A percentile compares a stretch with the other conserved stretches of the same genome.
These are phyloP conservation scores for Coemansia sp. DNA, from an alignment of 192 early-diverging fungal genomes.

Conservation along the genomic window DNA sequence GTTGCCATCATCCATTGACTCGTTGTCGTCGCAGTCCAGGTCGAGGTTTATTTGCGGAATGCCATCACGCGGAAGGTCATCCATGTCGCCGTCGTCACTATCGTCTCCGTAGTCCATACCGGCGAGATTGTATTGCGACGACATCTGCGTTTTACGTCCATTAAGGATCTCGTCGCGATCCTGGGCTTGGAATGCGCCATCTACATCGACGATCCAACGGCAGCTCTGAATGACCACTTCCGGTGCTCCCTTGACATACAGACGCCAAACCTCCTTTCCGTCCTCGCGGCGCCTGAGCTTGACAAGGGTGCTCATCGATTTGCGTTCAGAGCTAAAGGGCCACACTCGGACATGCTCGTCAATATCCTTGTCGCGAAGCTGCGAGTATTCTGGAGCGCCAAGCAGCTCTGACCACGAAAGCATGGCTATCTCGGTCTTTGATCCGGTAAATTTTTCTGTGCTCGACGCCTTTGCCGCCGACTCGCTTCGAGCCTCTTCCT, in stretches of 20 bases:
- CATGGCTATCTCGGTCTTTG: conserved; percentile 94
- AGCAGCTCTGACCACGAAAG: conserved; percentile 71
- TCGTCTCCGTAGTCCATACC: conserved; percentile 16
- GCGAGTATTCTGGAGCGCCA: conserved; percentile 62
- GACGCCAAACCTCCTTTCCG: conserved; percentile 60
- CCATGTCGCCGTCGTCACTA: conserved; percentile 12
- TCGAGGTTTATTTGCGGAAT: conserved; percentile 56
- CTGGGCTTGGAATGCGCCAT: conserved; percentile 52
- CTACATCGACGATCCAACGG: conserved; percentile 58
- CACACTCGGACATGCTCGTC: conserved; percentile 68
- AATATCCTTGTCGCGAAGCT: conserved; percentile 62
- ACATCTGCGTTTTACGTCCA: neutral
- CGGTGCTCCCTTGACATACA: conserved; percentile 94
- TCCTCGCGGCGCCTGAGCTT: conserved; percentile 56
- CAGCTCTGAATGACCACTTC: conserved; percentile 78
- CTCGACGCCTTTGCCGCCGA: conserved; percentile 14
- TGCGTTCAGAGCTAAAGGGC: conserved; percentile 91
- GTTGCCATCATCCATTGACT: conserved; percentile 7
- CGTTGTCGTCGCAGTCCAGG: conserved; percentile 43
- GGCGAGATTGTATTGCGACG: neutral
- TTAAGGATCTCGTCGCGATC: conserved; percentile 49
- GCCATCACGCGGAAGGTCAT: conserved; percentile 14
- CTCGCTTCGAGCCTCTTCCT: conserved; percentile 37
- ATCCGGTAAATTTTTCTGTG: conserved; percentile 69
- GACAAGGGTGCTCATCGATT: conserved; percentile 89